phyloP scores from a whole-genome alignment of 805 yeast species.

The Yarrowia hollandica region DNA sequence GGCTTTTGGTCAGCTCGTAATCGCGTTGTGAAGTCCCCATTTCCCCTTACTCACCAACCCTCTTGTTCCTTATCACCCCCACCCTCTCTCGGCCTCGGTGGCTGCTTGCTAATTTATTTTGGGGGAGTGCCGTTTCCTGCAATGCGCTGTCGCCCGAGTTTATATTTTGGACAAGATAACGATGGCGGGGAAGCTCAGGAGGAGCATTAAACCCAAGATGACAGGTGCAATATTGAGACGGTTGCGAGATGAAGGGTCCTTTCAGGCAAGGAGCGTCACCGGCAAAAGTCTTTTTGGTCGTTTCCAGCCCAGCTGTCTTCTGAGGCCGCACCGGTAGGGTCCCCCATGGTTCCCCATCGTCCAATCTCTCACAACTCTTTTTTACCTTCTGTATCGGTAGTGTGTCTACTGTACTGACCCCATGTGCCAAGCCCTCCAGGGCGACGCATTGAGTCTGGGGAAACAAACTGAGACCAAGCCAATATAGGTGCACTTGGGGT shows the following conservation, averaged over 20 bases:
- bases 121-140: constrained; percentile 29
- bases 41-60: not conserved
- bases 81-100: constrained; percentile 21
- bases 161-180: constrained; percentile 24
- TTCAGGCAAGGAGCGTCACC: too few relatives aligned
- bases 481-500: too few relatives aligned
- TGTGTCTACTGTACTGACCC: constrained; percentile 3
- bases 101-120: constrained; percentile 28
- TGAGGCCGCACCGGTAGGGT: too few relatives aligned
- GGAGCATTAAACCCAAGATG: too few relatives aligned
- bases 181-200: constrained; percentile 25
- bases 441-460: not conserved
- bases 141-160: constrained; percentile 24
- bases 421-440: constrained; percentile 15
- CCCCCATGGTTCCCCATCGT: not conserved
- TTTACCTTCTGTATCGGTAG: not conserved
- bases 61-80: constrained; percentile 17
- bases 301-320: too few relatives aligned
- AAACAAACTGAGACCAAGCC: too few relatives aligned
- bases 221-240: too few relatives aligned
- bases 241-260: too few relatives aligned
- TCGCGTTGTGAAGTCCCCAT: too few relatives aligned
- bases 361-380: not conserved
- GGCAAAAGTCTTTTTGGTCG: too few relatives aligned
- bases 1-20: not conserved